Percentiles rank a stretch among this genome's conserved stretches.
phyloP scores from a whole-genome alignment of 352 stramenopile genomes.

The Globisporangium rhizosaccharum region DNA sequence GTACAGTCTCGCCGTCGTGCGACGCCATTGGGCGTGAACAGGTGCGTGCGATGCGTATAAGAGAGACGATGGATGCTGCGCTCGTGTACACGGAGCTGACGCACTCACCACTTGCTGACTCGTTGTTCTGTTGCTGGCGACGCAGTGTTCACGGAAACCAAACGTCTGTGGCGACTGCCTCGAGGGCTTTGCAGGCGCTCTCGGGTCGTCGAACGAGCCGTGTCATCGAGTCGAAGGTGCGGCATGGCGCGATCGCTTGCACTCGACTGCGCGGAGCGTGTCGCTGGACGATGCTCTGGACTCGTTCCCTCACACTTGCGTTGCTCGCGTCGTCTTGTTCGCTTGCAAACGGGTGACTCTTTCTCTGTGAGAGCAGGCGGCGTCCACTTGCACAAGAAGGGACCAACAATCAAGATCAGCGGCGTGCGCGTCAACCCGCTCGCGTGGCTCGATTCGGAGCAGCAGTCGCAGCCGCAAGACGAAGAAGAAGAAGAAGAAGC shows the following conservation, averaged over 20 bases:
- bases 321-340: background rate
- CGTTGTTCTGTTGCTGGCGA: background rate
- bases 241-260: too few species aligned
- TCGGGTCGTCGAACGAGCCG: conserved; percentile 32
- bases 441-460: conserved; percentile 4
- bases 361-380: too few species aligned
- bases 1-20: conserved; percentile 36
- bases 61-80: background rate
- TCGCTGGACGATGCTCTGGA: background rate
- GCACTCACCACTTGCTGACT: background rate
- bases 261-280: background rate
- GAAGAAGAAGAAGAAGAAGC: too few species aligned
- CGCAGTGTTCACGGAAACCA: conserved; percentile 35
- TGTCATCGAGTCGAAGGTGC: conserved; percentile 17
- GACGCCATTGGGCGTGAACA: conserved; percentile 41
- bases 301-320: background rate
- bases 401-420: conserved; percentile 54
- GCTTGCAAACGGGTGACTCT: too few species aligned
- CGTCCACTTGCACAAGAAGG: conserved; percentile 2
- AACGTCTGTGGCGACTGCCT: conserved; percentile 74
- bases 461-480: background rate
- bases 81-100: background rate
- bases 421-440: conserved; percentile 52
- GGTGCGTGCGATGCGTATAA: conserved; percentile 17
- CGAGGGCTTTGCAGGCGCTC: conserved; percentile 33